Evolutionary conservation across 306 rosid genomes (phyloP), one percentile per base, ranked within the genome.

Genomic region (Sicyos edulis): DNA sequence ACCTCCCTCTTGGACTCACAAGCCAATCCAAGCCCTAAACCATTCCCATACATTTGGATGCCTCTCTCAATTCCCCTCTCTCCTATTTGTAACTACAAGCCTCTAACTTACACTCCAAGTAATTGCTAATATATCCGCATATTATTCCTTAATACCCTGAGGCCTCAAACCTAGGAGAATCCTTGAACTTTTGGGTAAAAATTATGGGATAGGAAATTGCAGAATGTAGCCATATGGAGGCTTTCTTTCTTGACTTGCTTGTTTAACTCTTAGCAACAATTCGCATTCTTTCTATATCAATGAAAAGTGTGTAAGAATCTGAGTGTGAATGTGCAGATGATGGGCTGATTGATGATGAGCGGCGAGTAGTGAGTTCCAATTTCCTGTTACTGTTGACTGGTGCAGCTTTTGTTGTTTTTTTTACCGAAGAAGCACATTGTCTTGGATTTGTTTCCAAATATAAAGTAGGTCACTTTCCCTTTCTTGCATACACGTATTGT

Each of bases 321-420:
- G 56, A 73, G 21, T 19, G 16, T 21, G 9, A 24, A 51, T 12
- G 10, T 62, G 72, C 77, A 74, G 71, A 74, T 74, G 77, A 74
- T 74, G 77, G 77, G 71, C 40, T 49, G 72, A 62, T 60, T n/a
- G 49, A 62, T 4, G 49, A 1, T 1, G n/a, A n/a, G n/a, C 8
- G 13, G 68, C 49, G 14, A 62, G 34, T 74, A 63, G 52, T 3
- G 14, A 32, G 64, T 21, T 34, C 49, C 57, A 60, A 44, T 42
- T 68, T 15, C 13, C 44, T 68, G 44, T 15, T 10, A 64, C 53
- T 29, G 54, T 68, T 24, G 73, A 50, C 73, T 22, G 57, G 54
- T 49, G 19, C 15, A 49, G 73, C 22, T 68, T 22, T 7, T 26
- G 40, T 4, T n/a, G 21, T n/a, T n/a, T 21, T 20, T 12, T 45